Conservation (phyloP, 805 yeast genomes). For the Komagataella ulmi region DNA sequence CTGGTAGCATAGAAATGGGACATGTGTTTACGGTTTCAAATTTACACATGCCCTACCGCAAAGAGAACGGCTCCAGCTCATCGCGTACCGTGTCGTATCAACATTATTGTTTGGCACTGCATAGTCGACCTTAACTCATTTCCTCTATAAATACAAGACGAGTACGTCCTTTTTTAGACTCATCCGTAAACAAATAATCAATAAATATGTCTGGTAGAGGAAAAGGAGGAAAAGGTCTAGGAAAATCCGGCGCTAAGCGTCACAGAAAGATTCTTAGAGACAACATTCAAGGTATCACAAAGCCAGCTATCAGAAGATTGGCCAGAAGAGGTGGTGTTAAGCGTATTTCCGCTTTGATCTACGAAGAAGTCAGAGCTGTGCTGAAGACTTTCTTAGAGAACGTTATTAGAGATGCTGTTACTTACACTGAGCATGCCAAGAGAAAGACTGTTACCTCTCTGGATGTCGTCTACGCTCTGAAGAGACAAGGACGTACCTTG, state of each 20-base stretch:
- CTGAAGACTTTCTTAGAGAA: slow-evolving; percentile 91
- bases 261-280: slow-evolving; percentile 99
- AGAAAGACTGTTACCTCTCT: slow-evolving; percentile 99
- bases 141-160: not conserved
- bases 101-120: not conserved
- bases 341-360: slow-evolving; percentile 97
- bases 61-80: not conserved
- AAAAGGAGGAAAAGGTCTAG: slow-evolving; percentile 99
- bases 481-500: slow-evolving; percentile 99
- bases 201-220: slow-evolving; percentile 93
- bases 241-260: slow-evolving; percentile 99
- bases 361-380: slow-evolving; percentile 98
- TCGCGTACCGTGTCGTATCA: not conserved
- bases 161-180: slow-evolving; percentile 4
- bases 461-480: slow-evolving; percentile 97
- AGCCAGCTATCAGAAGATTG: slow-evolving; percentile 99
- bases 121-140: not conserved
- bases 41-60: not conserved
- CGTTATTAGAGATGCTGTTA: slow-evolving; percentile 98
- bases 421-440: slow-evolving; percentile 99
- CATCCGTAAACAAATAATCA: slow-evolving; percentile 13
- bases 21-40: not conserved
- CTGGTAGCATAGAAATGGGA: not conserved
- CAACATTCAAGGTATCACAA: slow-evolving; percentile 98
- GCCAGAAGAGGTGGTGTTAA: slow-evolving; percentile 99